A percentile compares a stretch with the other conserved stretches of the same genome.
phyloP scores from a whole-genome alignment of 129 eudicot genomes.

The Centella asiatica region DNA sequence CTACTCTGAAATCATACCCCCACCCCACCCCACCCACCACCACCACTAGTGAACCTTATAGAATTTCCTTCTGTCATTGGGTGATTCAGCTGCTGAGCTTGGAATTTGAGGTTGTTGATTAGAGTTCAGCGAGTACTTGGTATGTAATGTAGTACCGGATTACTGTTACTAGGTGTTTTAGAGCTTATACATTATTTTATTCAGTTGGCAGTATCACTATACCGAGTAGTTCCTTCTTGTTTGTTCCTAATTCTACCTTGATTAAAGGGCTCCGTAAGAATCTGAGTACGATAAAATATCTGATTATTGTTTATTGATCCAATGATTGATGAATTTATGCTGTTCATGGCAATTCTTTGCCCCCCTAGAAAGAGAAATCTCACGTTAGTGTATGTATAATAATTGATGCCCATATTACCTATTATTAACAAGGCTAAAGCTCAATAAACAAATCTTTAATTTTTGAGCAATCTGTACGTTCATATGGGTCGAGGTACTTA shows the following conservation, averaged over 20 bases:
- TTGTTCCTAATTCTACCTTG: neutral
- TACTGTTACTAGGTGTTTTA: no score
- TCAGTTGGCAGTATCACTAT: no score
- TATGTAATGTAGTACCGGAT: neutral
- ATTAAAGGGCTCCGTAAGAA: neutral
- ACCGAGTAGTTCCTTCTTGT: neutral
- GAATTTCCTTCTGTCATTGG: no score
- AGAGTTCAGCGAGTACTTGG: neutral
- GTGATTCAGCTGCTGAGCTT: no score
- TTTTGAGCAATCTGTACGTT: neutral
- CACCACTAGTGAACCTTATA: no score
- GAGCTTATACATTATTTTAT: no score
- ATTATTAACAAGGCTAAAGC: neutral
- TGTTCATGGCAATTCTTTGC: slow-evolving; percentile 1
- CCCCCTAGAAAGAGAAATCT: neutral
- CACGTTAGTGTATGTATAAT: neutral
- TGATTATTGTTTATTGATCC: neutral
- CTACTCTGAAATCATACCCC: no score
- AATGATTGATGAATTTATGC: neutral
- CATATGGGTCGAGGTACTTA: neutral
- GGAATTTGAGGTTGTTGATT: no score
- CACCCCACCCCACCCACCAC: no score
- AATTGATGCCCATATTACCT: neutral
- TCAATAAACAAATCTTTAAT: neutral
- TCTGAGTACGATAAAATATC: neutral